Conservation (phyloP, 495 filamentous ascomycete genomes). For the Pyrenopolyporus hunteri region DNA sequence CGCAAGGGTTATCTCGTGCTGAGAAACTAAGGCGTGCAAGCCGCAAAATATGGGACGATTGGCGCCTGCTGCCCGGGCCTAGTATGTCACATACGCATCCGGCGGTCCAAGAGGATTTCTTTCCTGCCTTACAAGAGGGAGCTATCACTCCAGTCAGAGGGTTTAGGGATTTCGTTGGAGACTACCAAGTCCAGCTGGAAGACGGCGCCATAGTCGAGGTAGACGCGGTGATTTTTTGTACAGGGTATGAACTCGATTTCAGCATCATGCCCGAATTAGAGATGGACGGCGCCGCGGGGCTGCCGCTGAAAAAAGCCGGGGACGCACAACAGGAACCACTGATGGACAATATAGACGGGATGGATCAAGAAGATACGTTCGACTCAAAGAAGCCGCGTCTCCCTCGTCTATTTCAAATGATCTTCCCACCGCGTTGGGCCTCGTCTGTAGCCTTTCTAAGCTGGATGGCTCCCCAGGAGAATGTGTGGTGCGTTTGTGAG, state of each 20-base stretch:
- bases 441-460: slow-evolving; percentile 32
- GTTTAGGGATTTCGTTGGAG: slow-evolving; percentile 28
- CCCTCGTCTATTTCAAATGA: slow-evolving; percentile 34
- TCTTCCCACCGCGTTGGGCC: slow-evolving; percentile 32
- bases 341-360: neutral
- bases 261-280: slow-evolving; percentile 33
- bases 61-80: slow-evolving; percentile 21
- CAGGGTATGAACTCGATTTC: slow-evolving; percentile 36
- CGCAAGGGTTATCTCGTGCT: neutral
- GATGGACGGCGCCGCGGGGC: slow-evolving; percentile 20
- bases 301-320: slow-evolving; percentile 14
- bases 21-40: slow-evolving; percentile 13
- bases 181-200: slow-evolving; percentile 20
- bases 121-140: slow-evolving; percentile 23
- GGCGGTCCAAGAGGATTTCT: slow-evolving; percentile 31
- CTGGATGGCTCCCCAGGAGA: slow-evolving; percentile 26
- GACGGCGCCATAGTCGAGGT: slow-evolving; percentile 29
- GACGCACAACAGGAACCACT: neutral
- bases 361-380: neutral
- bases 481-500: slow-evolving; percentile 29
- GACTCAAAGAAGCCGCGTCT: slow-evolving; percentile 8
- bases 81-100: slow-evolving; percentile 22
- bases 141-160: slow-evolving; percentile 27
- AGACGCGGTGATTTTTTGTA: slow-evolving; percentile 41
- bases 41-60: slow-evolving; percentile 12